A percentile compares a stretch with the other conserved stretches of the same genome.
Evolutionary conservation across 2,329 filamentous ascomycete species (phyloP).

Genomic region (Diaporthe velutina): DNA sequence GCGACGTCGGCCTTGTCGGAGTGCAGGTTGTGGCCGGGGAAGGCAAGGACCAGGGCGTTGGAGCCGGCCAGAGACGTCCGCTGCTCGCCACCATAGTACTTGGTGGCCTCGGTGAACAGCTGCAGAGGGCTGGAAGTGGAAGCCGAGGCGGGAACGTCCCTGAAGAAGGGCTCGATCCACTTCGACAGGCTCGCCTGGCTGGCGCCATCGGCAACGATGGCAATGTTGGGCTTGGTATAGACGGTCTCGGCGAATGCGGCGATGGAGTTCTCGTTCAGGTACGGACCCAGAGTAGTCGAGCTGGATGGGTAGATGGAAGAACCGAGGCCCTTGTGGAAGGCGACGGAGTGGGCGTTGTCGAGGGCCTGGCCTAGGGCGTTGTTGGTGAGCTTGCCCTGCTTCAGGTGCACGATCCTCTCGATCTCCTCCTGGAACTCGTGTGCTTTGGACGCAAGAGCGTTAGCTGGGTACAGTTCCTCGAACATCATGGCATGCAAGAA

Average conservation of each 20-base stretch:
- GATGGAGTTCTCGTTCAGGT: constrained; percentile 82
- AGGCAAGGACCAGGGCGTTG: constrained; percentile 86
- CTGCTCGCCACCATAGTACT: constrained; percentile 97
- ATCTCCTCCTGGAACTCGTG: constrained; percentile 94
- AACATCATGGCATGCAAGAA: constrained; percentile 32
- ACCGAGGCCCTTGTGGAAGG: constrained; percentile 95
- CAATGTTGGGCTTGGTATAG: constrained; percentile 92
- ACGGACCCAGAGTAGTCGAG: constrained; percentile 80
- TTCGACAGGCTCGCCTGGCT: constrained; percentile 81
- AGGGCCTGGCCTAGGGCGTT: constrained; percentile 77
- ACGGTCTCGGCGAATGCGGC: constrained; percentile 81
- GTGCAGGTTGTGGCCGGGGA: constrained; percentile 87
- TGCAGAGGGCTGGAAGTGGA: constrained; percentile 63
- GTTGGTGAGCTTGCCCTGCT: constrained; percentile 79
- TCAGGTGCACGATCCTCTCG: constrained; percentile 79
- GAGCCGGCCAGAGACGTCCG: constrained; percentile 82
- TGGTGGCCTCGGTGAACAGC: constrained; percentile 74
- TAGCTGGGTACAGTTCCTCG: constrained; percentile 35
- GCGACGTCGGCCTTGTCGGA: constrained; percentile 91
- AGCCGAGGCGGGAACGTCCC: constrained; percentile 70
- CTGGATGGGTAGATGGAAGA: constrained; percentile 80
- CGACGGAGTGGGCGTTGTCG: constrained; percentile 86
- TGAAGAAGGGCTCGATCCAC: constrained; percentile 96
- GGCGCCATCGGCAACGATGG: constrained; percentile 90
- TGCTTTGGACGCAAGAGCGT: constrained; percentile 64